Base-by-base conservation (phyloP, 2,329 filamentous ascomycete species). In the Verticillium dahliae region DNA sequence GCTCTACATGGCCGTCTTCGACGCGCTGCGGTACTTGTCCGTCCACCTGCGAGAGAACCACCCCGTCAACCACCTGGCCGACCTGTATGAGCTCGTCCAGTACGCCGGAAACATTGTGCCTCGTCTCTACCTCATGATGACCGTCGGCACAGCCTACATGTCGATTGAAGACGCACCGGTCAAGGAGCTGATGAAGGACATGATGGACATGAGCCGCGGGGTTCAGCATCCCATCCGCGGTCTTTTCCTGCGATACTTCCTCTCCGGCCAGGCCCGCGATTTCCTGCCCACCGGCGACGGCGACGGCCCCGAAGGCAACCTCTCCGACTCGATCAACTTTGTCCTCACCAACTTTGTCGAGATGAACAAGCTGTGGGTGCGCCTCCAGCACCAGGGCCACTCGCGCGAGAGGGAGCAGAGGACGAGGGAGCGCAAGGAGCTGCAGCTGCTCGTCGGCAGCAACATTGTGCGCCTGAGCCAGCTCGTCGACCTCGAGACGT, bases 121-220 rank as follows among this genome's bases (percentile, higher is more conserved):
- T 31, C 88, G 95, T 67, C 81, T 99, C 65, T 99, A 99, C 75
- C 88, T 99, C 63, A 99, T 99, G 96, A 95, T 99, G 71, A 99
- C 96, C 0, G 96, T 99, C 45, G 95, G 95, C 62, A 99, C 95
- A 2, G 96, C 97, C 57, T 99, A 99, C 81, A 99, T 99, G 95
- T 89, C 91, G 33, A 96, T 99, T 72, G 90, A 95, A 71, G 95
- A 98, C 82, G 95, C 96, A 62, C 95, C 95, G 0, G 95, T 99
- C 68, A 99, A 99, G 79, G 95, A 99, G 80, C 92, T 99, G 65
- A 99, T 99, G 95, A 99, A 99, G 78, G 95, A 99, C 76, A 99
- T 99, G 95, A 99, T 99, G 95, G 95, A 99, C 77, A 99, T 99
- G 95, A 98, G 92, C 77, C 86, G 95, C 65, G 95, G 95, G 61